Conservation (phyloP, 1,284 basidiomycete species). For the Austroboletus niveus region DNA sequence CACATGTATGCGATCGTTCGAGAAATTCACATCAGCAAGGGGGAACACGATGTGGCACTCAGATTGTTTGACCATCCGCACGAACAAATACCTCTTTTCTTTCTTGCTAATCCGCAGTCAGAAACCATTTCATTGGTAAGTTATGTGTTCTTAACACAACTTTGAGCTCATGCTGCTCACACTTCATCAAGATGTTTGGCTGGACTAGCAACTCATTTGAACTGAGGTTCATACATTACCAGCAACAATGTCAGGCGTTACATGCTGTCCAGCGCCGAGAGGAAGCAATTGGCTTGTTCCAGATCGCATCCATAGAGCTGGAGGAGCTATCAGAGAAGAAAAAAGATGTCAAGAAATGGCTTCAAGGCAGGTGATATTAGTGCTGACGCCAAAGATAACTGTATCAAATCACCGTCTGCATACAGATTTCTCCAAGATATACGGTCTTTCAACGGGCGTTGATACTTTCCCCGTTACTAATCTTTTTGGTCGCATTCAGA, state of each 20-base stretch:
- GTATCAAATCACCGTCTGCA: too few relatives aligned
- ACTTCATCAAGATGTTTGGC: background rate
- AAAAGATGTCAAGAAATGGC: too few relatives aligned
- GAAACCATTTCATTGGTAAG: background rate
- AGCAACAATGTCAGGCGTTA: background rate
- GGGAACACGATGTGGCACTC: background rate
- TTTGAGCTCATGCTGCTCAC: background rate
- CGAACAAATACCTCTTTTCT: background rate
- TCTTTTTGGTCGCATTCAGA: too few relatives aligned
- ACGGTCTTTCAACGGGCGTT: too few relatives aligned
- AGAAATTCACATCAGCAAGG: background rate
- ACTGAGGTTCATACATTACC: background rate
- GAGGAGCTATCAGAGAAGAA: too few relatives aligned
- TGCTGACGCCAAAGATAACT: too few relatives aligned
- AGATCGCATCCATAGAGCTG: too few relatives aligned
- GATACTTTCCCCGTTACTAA: too few relatives aligned
- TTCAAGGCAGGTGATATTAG: too few relatives aligned
- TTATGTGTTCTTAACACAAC: background rate
- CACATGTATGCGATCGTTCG: background rate
- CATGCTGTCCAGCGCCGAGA: too few relatives aligned
- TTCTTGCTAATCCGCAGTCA: background rate
- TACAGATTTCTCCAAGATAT: too few relatives aligned
- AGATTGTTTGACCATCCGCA: background rate
- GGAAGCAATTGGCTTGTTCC: too few relatives aligned
- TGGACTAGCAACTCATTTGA: background rate